These are phyloP conservation scores for Erythrobasidium hasegawianum DNA, from an alignment of 1,284 basidiomycete genomes.

Conservation along the genomic window DNA sequence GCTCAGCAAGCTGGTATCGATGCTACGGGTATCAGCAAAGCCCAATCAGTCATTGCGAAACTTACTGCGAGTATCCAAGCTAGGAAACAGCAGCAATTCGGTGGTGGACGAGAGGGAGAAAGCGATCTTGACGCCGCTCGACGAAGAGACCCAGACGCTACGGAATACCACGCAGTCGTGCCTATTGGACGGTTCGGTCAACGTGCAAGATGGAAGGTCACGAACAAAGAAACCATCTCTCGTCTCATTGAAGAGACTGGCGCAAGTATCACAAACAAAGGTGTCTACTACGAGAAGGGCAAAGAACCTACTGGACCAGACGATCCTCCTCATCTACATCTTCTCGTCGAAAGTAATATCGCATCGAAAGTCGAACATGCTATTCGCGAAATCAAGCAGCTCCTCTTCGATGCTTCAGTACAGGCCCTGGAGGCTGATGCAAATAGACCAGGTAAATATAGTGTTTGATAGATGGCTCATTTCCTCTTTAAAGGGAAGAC, in stretches of 20 bases:
- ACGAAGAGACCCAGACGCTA: conserved; percentile 72
- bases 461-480: not conserved
- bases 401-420: conserved; percentile 92
- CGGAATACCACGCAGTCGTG: conserved; percentile 97
- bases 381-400: conserved; percentile 90
- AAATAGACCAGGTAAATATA: not conserved
- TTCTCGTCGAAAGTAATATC: conserved; percentile 97
- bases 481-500: no score
- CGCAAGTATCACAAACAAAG: conserved; percentile 96
- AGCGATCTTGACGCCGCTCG: conserved; percentile 41
- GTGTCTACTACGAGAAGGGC: conserved; percentile 86
- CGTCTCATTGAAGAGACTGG: conserved; percentile 93
- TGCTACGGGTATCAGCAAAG: conserved; percentile 48
- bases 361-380: conserved; percentile 89
- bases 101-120: conserved; percentile 52
- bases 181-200: conserved; percentile 78
- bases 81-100: conserved; percentile 73
- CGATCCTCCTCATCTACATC: conserved; percentile 91
- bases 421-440: conserved; percentile 67
- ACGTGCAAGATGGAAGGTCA: conserved; percentile 98
- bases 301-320: conserved; percentile 87
- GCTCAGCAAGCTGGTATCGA: conserved; percentile 68
- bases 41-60: conserved; percentile 67
- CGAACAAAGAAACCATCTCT: conserved; percentile 99
- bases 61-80: conserved; percentile 84